Base-by-base conservation (phyloP, 2,329 filamentous ascomycete species). In the Fusarium chuoi region DNA sequence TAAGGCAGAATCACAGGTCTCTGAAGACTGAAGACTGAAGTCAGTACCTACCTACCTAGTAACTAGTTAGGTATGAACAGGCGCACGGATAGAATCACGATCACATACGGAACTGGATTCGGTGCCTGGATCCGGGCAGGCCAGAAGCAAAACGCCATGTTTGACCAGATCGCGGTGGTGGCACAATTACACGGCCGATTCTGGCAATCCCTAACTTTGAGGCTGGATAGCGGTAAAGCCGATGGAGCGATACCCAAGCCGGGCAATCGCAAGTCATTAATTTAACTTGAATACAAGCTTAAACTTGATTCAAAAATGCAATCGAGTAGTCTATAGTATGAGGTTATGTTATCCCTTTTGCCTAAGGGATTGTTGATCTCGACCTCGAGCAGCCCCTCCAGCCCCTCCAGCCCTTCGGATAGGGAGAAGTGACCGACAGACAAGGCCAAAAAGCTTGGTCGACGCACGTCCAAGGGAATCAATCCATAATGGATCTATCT, bases 61-160 rank as follows among this genome's bases (percentile, higher is more conserved):
- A 30, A 13, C 30, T 30, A 30, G 22, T 14, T 41, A 30, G 22
- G 22, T 41, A 28, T 17, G 38, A 18, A 45, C 24, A 48, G 48
- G 26, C 45, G 58, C 58, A 55, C 41, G 70, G 48, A 28, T 33
- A 52, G 42, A 41, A 59, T 60, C 17, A 15, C 20, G 10, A 55
- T 33, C 55, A 45, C 24, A 52, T 39, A 35, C 42, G 41, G 60
- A 42, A 65, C 55, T 70, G 42, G 36, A 46, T 41, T 57, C 46
- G 41, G 67, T 68, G 49, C 63, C 68, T 73, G 63, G 54, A 75
- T 72, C 68, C 48, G 71, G 71, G 63, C 42, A 63, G 45, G 54
- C 42, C 55, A 36, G 64, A 35, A 58, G 67, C 30, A 59, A 38
- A 63, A 59, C 59, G 64, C 71, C 71, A 60, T 75, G 71, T 69